Percentiles rank a stretch among this genome's conserved stretches.
phyloP scores from a whole-genome alignment of 139 green algal species.

The Auxenochlorella pyrenoidosa region DNA sequence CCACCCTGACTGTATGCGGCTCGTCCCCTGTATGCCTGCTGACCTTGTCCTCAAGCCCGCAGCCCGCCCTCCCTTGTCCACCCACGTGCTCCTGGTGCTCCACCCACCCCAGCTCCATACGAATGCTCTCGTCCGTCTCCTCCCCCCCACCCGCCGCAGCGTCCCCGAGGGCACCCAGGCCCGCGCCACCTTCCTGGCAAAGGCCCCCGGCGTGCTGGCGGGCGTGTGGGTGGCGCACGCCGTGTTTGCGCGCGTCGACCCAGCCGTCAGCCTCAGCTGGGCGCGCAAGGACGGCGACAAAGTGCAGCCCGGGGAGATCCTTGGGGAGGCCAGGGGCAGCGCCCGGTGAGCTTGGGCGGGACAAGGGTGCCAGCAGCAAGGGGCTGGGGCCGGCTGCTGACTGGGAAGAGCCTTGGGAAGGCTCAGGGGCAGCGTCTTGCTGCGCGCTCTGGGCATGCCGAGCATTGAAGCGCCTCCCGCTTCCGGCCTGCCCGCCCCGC shows the following conservation, averaged over 20 bases:
- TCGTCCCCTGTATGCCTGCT: too few relatives aligned
- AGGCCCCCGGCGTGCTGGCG: conserved; percentile 90
- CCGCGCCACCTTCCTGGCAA: conserved; percentile 90
- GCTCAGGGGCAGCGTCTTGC: background rate
- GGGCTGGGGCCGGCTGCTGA: background rate
- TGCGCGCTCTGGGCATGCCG: too few relatives aligned
- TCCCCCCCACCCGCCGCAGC: conserved; percentile 46
- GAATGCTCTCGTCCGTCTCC: background rate
- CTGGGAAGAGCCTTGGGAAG: background rate
- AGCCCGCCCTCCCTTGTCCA: background rate
- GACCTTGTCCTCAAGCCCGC: background rate
- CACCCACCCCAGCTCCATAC: background rate
- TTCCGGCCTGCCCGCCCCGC: background rate
- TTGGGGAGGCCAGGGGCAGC: conserved; percentile 76
- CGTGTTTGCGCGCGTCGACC: conserved; percentile 88
- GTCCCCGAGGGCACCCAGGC: conserved; percentile 77
- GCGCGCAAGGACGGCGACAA: conserved; percentile 58
- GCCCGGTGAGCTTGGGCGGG: background rate
- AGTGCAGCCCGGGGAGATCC: conserved; percentile 66
- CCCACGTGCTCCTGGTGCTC: too few relatives aligned
- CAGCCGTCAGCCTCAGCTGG: conserved; percentile 72
- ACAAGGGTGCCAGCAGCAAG: too few relatives aligned
- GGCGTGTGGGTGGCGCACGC: conserved; percentile 85
- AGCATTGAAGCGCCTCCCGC: too few relatives aligned
- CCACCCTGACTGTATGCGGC: too few relatives aligned